Evolutionary conservation across 768 basidiomycete species (phyloP), one percentile per base, ranked within the genome.

Genomic region (Infundibulicybe gibba): DNA sequence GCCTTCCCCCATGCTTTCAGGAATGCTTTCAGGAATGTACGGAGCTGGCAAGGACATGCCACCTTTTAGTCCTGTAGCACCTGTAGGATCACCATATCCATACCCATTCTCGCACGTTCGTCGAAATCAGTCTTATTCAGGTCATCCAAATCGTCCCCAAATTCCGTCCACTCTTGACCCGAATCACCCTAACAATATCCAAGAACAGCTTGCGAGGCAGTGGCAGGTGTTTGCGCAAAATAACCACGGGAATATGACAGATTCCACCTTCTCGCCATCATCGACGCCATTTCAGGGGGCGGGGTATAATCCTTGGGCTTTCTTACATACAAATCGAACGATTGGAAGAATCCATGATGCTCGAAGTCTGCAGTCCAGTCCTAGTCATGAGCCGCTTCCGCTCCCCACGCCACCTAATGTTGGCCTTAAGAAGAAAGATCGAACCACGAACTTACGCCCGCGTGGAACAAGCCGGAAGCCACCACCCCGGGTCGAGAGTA

Each of bases 151-250:
- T 49, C 57, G 64, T 32, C 52, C 60, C 39, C 63, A 61, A 31
- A 48, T 60, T 49, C 48, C 64, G 53, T 62, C 68, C 46, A 58
- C 64, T 47, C 65, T 66, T 59, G 69, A 72, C 61, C 53, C 71
- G 50, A 67, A 67, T 61, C 57, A 82, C 57, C 65, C 71, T 41
- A 49, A 67, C 51, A 68, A 69, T 2, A 80, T 88, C 49, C 79
- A 82, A 51, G 82, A 86, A 54, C 84, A 88, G 56, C 66, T 87
- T n/a, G 79, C 79, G 2, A 70, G 79, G 32, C 88, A 90, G 61
- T 86, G 83, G 81, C 86, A 87, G 58, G 79, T 87, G 52, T 89
- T 83, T 51, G 86, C 88, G 3, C 76, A 85, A 56, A 89, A 82
- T 14, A 78, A 75, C 6, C 66, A 72, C 31, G 77, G 74, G 8